phyloP scores from a whole-genome alignment of 805 yeast genomes.

The Brettanomyces bruxellensis region DNA sequence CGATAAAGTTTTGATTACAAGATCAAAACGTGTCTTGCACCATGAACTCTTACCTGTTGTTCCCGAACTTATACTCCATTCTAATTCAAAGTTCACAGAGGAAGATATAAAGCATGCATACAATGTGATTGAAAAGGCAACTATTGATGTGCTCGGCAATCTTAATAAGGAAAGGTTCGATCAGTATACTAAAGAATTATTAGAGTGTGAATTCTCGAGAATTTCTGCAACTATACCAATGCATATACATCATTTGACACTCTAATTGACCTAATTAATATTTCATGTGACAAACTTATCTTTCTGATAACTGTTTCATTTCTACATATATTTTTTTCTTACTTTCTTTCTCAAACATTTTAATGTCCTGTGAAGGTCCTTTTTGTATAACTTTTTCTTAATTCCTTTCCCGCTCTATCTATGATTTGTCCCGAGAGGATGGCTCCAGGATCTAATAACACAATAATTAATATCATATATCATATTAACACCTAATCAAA shows the following conservation, averaged over 20 bases:
- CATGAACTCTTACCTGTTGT: slow-evolving; percentile 68
- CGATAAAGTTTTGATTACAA: slow-evolving; percentile 48
- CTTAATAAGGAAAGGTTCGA: slow-evolving; percentile 6
- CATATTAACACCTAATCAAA: no score
- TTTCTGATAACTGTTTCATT: no score
- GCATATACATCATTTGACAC: no score
- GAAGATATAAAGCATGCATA: slow-evolving; percentile 38
- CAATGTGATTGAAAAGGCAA: slow-evolving; percentile 25
- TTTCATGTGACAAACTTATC: background rate
- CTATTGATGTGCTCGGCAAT: slow-evolving; percentile 13
- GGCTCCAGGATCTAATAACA: no score
- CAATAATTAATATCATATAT: no score
- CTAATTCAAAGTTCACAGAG: slow-evolving; percentile 37
- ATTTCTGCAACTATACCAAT: background rate
- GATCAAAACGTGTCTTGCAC: slow-evolving; percentile 50
- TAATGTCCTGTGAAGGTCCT: no score
- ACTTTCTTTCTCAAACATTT: no score
- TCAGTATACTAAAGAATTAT: background rate
- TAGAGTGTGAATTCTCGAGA: background rate
- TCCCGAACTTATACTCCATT: slow-evolving; percentile 47
- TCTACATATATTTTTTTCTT: no score
- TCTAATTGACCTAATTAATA: background rate
- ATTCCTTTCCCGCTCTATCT: no score
- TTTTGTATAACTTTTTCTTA: no score
- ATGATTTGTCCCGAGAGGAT: no score